Base-by-base conservation (phyloP, 306 rosid genomes). In the Sphenostylis stenocarpa region DNA sequence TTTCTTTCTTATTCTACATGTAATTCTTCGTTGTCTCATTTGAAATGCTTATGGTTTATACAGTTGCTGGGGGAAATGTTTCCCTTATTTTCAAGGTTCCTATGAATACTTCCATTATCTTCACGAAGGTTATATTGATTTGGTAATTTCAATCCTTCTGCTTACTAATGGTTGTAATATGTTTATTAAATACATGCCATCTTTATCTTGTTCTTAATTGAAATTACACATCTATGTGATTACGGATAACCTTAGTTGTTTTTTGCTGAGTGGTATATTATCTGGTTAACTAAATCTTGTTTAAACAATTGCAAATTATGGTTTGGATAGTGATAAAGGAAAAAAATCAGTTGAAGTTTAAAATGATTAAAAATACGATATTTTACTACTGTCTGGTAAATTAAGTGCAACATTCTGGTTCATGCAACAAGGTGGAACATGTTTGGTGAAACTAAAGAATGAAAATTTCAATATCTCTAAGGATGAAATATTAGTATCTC, bases 101-200 rank as follows among this genome's bases (percentile, higher is more conserved):
- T 94, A 92, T 84, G 97, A 92, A 77, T 94, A 94, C 80, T 77
- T 85, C 81, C 98, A n/a, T n/a, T n/a, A n/a, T n/a, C n/a, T n/a
- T n/a, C n/a, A n/a, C n/a, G n/a, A n/a, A n/a, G n/a, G n/a, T n/a
- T n/a, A n/a, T n/a, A n/a, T n/a, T n/a, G n/a, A n/a, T n/a, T n/a
- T n/a, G n/a, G n/a, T n/a, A n/a, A n/a, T n/a, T n/a, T n/a, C n/a
- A n/a, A n/a, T n/a, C n/a, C n/a, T n/a, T n/a, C n/a, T n/a, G n/a
- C n/a, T n/a, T n/a, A n/a, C n/a, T n/a, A n/a, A n/a, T n/a, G n/a
- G n/a, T n/a, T n/a, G n/a, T n/a, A n/a, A n/a, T n/a, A n/a, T n/a
- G n/a, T n/a, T n/a, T n/a, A n/a, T n/a, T n/a, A n/a, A n/a, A n/a
- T n/a, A n/a, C n/a, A n/a, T n/a, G n/a, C n/a, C n/a, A n/a, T n/a